These are phyloP conservation scores for Articulospora tetracladia DNA, from an alignment of 495 filamentous ascomycete genomes.

Conservation along the genomic window DNA sequence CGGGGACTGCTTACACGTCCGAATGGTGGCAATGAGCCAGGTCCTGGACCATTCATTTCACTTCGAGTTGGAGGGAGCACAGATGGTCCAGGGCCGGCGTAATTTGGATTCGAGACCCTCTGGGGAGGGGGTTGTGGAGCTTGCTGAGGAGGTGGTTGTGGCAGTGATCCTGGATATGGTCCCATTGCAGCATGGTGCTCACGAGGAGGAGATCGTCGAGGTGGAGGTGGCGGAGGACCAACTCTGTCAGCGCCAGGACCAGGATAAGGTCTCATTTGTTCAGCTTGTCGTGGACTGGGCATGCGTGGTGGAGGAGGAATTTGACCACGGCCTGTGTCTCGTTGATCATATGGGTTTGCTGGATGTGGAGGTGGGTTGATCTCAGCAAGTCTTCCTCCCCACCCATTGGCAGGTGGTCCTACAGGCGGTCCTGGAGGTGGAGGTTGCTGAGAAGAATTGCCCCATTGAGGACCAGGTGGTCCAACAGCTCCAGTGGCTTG, in stretches of 20 bases:
- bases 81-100: constrained; percentile 46
- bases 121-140: constrained; percentile 37
- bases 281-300: constrained; percentile 63
- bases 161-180: constrained; percentile 56
- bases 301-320: constrained; percentile 61
- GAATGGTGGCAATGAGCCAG: constrained; percentile 47
- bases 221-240: constrained; percentile 34
- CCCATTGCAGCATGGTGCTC: constrained; percentile 46
- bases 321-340: constrained; percentile 58
- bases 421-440: constrained; percentile 40
- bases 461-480: constrained; percentile 82
- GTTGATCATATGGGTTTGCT: constrained; percentile 75
- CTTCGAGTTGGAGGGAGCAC: constrained; percentile 54
- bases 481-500: constrained; percentile 64
- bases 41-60: constrained; percentile 38
- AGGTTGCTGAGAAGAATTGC: constrained; percentile 59
- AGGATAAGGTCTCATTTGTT: constrained; percentile 57
- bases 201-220: constrained; percentile 23
- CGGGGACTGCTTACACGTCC: constrained; percentile 64
- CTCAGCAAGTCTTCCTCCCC: constrained; percentile 75
- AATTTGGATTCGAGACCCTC: constrained; percentile 70
- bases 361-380: constrained; percentile 70
- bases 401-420: constrained; percentile 58
- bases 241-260: constrained; percentile 58
- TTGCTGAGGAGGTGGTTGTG: constrained; percentile 56